These are phyloP conservation scores for Cymbopogon flexuosus DNA, from an alignment of 202 grass and related monocot genomes.

Conservation along the genomic window DNA sequence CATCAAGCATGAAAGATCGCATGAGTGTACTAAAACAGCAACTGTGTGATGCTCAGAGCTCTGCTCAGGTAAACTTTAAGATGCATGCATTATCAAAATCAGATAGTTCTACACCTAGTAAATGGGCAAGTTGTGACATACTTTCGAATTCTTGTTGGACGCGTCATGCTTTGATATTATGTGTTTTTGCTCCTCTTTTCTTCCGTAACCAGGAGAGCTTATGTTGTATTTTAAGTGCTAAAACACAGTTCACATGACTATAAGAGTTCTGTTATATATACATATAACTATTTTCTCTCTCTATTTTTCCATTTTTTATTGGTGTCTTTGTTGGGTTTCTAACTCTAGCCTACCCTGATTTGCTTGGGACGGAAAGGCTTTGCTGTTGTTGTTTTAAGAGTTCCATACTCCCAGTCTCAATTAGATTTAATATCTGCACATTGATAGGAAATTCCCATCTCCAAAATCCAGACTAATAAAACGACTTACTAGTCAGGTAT, in stretches of 20 bases:
- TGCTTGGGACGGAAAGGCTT: too few species aligned
- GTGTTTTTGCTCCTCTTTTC: neutral
- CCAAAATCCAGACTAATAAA: too few species aligned
- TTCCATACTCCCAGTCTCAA: too few species aligned
- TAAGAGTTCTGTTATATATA: neutral
- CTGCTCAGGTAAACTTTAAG: constrained; percentile 52
- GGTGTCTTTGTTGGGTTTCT: neutral
- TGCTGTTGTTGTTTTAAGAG: neutral
- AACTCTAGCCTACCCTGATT: too few species aligned
- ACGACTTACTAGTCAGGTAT: neutral
- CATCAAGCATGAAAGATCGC: constrained; percentile 44
- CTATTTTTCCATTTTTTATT: neutral
- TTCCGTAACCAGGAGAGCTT: neutral
- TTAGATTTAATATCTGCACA: too few species aligned
- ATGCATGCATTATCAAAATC: neutral
- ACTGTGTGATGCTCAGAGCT: constrained; percentile 54
- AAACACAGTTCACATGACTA: neutral
- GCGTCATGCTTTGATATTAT: constrained; percentile 15
- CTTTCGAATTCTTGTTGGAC: neutral
- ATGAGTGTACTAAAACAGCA: constrained; percentile 41
- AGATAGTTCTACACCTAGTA: neutral
- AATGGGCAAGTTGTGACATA: too few species aligned
- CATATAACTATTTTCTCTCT: neutral
- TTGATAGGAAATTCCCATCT: too few species aligned
- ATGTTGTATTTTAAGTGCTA: neutral